These are phyloP conservation scores for Maudiozyma turicensis DNA, from an alignment of 805 yeast species.

Conservation along the genomic window DNA sequence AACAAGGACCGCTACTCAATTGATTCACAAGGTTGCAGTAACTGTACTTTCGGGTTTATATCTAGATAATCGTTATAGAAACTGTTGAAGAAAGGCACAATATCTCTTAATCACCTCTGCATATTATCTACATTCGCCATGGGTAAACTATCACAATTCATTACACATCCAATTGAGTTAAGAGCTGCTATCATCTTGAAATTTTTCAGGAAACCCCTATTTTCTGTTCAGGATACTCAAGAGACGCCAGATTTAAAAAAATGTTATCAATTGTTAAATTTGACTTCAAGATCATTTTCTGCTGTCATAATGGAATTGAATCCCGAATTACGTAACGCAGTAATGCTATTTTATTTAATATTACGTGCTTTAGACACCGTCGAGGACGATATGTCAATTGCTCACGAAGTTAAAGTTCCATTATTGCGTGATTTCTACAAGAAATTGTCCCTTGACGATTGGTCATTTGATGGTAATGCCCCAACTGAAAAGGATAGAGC, in stretches of 20 bases:
- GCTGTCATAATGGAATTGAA: slow-evolving; percentile 86
- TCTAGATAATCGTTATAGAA: no score
- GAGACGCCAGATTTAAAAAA: slow-evolving; percentile 40
- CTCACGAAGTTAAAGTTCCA: slow-evolving; percentile 61
- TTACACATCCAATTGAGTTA: slow-evolving; percentile 64
- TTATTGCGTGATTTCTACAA: slow-evolving; percentile 58
- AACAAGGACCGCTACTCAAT: no score
- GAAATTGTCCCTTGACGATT: slow-evolving; percentile 53
- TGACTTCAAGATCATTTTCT: slow-evolving; percentile 87
- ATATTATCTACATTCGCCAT: slow-evolving; percentile 11
- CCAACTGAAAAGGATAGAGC: slow-evolving; percentile 73
- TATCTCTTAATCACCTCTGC: no score
- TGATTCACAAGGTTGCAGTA: no score
- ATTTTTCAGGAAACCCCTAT: slow-evolving; percentile 43
- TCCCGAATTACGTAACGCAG: slow-evolving; percentile 76
- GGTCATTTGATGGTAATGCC: slow-evolving; percentile 72
- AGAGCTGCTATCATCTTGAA: slow-evolving; percentile 56
- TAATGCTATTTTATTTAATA: slow-evolving; percentile 76
- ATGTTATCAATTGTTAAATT: slow-evolving; percentile 58
- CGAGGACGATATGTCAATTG: slow-evolving; percentile 91
- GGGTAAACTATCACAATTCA: slow-evolving; percentile 53
- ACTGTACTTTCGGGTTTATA: no score
- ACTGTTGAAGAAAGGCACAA: no score
- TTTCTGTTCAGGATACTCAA: slow-evolving; percentile 36
- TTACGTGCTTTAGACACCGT: slow-evolving; percentile 89